Base-by-base conservation (phyloP, 257 asterid genomes). In the Solanum habrochaites region DNA sequence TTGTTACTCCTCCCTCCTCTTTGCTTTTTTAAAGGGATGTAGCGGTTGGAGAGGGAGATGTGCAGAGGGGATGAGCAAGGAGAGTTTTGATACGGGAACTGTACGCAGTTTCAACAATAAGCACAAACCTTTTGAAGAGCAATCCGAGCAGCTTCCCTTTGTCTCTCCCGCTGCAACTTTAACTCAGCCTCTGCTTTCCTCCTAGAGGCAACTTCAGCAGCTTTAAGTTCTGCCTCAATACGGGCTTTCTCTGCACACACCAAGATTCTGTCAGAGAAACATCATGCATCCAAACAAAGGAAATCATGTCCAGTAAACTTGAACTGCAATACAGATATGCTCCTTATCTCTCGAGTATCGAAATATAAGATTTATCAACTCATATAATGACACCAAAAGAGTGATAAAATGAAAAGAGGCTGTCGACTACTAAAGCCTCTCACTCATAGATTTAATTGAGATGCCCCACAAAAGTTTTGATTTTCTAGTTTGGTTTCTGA, bases 171-270 rank as follows among this genome's bases (percentile, higher is more conserved):
- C 71, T 60, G 90, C 91, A 87, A 90, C 83, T 83, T 93, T 67
- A 88, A 49, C 66, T 91, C 90, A n/a, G 82, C 86, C 85, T 88
- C 91, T 70, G 86, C 90, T 85, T 88, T 90, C 88, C 67, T 88
- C 10, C 83, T 89, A 43, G 91, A 85, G 77, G 92, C 94, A 35
- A 88, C 92, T 91, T 93, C 93, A 45, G 93, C 93, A 66, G 94
- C 96, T 90, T 87, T 92, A n/a, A 91, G 91, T 90, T 91, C 93
- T 60, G 94, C 98, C 83, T 93, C 94, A 74, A 95, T 90, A 75
- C 92, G 90, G 8, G 92, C 93, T 83, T 89, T 94, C 90, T 96
- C 99, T 95, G 95, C 89, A 47, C 56, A 71, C 47, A 84, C 32
- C 29, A 23, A 87, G 21, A 35, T 20, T 73, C 78, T 27, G 45